Percentiles rank a stretch among this genome's conserved stretches.
Conservation (phyloP, 108 stramenopile species). For the Skeletonema tropicum region DNA sequence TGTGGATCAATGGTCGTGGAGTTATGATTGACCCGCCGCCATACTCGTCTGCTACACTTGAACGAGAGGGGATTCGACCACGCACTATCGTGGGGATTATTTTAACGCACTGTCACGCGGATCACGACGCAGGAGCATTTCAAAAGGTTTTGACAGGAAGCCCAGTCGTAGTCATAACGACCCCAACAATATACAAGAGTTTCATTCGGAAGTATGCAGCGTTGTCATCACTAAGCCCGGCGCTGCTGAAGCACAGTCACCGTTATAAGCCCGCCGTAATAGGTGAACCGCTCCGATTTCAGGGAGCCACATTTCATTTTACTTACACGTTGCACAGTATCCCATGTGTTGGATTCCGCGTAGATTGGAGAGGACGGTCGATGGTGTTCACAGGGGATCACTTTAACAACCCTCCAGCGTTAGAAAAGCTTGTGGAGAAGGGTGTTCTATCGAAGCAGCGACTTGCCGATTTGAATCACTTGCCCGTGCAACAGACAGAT, state of each 20-base stretch:
- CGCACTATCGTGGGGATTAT: slow-evolving; percentile 91
- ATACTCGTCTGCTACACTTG: slow-evolving; percentile 85
- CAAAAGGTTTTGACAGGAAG: slow-evolving; percentile 92
- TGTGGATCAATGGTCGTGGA: slow-evolving; percentile 95
- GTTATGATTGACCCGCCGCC: slow-evolving; percentile 97
- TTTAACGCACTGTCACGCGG: slow-evolving; percentile 93
- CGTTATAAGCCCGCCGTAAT: slow-evolving; percentile 89
- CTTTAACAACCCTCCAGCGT: slow-evolving; percentile 82
- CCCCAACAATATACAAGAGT: slow-evolving; percentile 92
- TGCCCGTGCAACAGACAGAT: slow-evolving; percentile 89
- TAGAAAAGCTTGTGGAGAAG: slow-evolving; percentile 67
- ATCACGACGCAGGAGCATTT: slow-evolving; percentile 96
- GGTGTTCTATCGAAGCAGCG: slow-evolving; percentile 79
- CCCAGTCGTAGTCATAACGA: slow-evolving; percentile 89
- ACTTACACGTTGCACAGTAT: slow-evolving; percentile 92
- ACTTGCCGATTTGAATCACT: slow-evolving; percentile 77
- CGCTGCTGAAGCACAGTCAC: slow-evolving; percentile 81
- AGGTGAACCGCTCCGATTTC: slow-evolving; percentile 85
- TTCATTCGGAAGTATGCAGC: slow-evolving; percentile 96
- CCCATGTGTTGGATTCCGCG: slow-evolving; percentile 92
- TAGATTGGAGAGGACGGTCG: slow-evolving; percentile 86
- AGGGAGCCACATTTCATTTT: slow-evolving; percentile 90
- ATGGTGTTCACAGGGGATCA: slow-evolving; percentile 95
- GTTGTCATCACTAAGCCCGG: slow-evolving; percentile 82
- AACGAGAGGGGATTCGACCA: slow-evolving; percentile 87